Conservation (phyloP, 2,329 filamentous ascomycete species). For the Botrytis porri region DNA sequence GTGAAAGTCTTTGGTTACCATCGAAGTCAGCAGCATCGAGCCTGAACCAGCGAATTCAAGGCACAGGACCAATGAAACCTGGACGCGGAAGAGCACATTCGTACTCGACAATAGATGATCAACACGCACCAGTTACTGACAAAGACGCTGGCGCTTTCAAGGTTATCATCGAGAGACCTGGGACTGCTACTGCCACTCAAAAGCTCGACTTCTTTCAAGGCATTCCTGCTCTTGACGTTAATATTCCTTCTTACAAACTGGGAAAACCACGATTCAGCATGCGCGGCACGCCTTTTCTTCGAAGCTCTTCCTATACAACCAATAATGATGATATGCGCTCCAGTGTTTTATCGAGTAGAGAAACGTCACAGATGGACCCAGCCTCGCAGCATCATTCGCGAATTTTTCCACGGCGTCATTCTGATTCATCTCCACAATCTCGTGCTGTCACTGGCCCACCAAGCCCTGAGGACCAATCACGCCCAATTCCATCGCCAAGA, state of each 20-base stretch:
- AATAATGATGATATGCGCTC: conserved; percentile 65
- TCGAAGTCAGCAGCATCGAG: conserved; percentile 35
- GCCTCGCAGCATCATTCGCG: conserved; percentile 28
- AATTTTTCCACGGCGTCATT: conserved; percentile 35
- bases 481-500: conserved; percentile 22
- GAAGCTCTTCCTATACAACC: conserved; percentile 76
- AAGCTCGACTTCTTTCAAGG: conserved; percentile 48
- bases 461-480: conserved; percentile 23
- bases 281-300: conserved; percentile 71
- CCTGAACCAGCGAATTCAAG: conserved; percentile 40
- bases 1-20: conserved; percentile 37
- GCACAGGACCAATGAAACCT: conserved; percentile 21
- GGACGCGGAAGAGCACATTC: conserved; percentile 65
- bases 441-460: conserved; percentile 21
- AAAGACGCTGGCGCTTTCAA: conserved; percentile 69
- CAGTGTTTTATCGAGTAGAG: conserved; percentile 53
- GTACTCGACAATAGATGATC: conserved; percentile 73
- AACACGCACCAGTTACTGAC: conserved; percentile 48
- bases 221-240: conserved; percentile 64
- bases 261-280: conserved; percentile 78
- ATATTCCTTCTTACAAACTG: conserved; percentile 80
- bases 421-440: conserved; percentile 35
- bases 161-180: conserved; percentile 73
- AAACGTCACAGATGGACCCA: conserved; percentile 30
- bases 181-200: conserved; percentile 53